A percentile compares a stretch with the other conserved stretches of the same genome.
Evolutionary conservation across 768 basidiomycete species (phyloP).

Genomic region (Hortiboletus flavorubellus): DNA sequence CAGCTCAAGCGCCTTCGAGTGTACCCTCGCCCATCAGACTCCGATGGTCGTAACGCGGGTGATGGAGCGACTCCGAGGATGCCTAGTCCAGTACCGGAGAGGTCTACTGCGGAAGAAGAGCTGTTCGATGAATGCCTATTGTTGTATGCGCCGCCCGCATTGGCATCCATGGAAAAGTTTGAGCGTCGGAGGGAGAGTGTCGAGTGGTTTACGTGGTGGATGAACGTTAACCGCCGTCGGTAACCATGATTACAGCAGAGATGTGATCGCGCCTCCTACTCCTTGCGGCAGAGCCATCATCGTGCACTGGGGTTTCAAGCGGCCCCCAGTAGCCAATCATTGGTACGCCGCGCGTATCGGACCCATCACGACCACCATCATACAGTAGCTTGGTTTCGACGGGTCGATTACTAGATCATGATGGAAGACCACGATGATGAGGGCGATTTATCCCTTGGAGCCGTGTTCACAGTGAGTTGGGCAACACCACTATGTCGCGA

Average conservation of each 20-base stretch:
- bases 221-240: not conserved
- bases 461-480: constrained; percentile 49
- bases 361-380: not conserved
- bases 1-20: constrained; percentile 59
- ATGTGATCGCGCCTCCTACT: not conserved
- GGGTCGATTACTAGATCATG: not conserved
- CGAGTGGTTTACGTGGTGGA: not conserved
- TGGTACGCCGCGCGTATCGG: not conserved
- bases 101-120: constrained; percentile 56
- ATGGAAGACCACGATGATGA: constrained; percentile 25
- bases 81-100: constrained; percentile 46
- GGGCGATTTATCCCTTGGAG: constrained; percentile 37
- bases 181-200: not conserved
- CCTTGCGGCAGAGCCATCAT: not conserved
- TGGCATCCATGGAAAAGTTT: constrained; percentile 11
- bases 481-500: not conserved
- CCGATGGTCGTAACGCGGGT: constrained; percentile 40
- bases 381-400: not conserved
- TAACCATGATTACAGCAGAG: not conserved
- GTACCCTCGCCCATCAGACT: constrained; percentile 31
- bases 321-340: too few relatives aligned
- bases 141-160: constrained; percentile 1
- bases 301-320: not conserved
- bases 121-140: constrained; percentile 23
- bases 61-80: constrained; percentile 44